These are phyloP conservation scores for Podospora conica DNA, from an alignment of 495 filamentous ascomycete species.

Conservation along the genomic window DNA sequence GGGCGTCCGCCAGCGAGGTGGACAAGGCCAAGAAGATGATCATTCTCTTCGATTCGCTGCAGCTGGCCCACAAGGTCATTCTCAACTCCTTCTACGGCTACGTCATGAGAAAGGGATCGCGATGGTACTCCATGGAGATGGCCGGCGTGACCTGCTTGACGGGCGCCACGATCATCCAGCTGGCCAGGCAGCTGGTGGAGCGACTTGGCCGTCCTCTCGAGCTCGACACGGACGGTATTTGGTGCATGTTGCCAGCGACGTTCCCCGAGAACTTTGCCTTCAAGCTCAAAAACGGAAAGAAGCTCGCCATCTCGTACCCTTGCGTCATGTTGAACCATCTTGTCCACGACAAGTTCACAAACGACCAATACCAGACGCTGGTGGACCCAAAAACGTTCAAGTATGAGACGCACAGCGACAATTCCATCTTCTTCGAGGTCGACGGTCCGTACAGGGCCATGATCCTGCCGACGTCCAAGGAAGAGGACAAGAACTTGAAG, in stretches of 20 bases:
- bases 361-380: conserved; percentile 92
- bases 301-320: conserved; percentile 89
- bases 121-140: conserved; percentile 99
- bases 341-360: conserved; percentile 91
- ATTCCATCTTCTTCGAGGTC: conserved; percentile 99
- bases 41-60: conserved; percentile 88
- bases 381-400: conserved; percentile 70
- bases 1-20: conserved; percentile 68
- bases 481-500: conserved; percentile 99
- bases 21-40: conserved; percentile 99
- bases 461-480: conserved; percentile 94
- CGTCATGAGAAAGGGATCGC: conserved; percentile 96
- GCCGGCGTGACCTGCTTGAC: conserved; percentile 97
- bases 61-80: conserved; percentile 98
- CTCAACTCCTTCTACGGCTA: conserved; percentile 99
- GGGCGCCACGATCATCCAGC: conserved; percentile 93
- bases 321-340: conserved; percentile 99
- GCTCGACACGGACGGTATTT: conserved; percentile 99
- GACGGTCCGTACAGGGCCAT: conserved; percentile 97
- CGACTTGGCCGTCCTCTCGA: conserved; percentile 89
- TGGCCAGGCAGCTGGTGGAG: conserved; percentile 92
- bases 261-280: conserved; percentile 98
- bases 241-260: conserved; percentile 96
- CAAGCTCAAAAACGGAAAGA: conserved; percentile 90
- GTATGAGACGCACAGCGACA: conserved; percentile 95